Evolutionary conservation across 208 protist genomes (phyloP).

Genomic region (Acanthamoeba royreba): DNA sequence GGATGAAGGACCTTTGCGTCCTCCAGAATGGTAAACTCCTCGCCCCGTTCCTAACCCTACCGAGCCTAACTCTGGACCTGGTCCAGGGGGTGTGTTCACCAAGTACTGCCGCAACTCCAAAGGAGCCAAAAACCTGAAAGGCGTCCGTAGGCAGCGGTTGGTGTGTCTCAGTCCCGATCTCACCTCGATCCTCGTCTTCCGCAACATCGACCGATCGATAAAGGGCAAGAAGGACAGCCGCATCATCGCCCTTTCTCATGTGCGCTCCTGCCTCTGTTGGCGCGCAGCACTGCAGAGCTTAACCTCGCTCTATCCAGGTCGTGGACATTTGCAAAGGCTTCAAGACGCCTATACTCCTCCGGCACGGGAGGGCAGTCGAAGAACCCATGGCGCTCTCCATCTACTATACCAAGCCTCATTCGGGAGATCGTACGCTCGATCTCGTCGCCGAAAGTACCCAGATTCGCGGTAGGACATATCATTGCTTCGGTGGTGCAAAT

Average conservation of each 20-base stretch:
- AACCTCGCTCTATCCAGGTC: neutral
- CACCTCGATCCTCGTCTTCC: neutral
- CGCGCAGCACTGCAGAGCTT: neutral
- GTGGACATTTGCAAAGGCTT: conserved; percentile 38
- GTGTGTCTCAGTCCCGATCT: neutral
- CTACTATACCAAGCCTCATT: conserved; percentile 7
- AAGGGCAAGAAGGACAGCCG: conserved; percentile 20
- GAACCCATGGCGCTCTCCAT: neutral
- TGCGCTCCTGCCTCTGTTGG: neutral
- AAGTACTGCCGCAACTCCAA: neutral
- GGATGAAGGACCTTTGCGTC: neutral
- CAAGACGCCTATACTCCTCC: neutral
- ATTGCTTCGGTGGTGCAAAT: neutral
- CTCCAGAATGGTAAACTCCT: neutral
- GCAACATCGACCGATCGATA: neutral
- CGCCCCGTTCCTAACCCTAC: neutral
- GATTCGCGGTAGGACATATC: neutral
- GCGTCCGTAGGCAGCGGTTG: neutral
- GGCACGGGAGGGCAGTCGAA: neutral
- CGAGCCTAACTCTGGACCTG: neutral
- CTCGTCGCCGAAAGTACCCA: neutral
- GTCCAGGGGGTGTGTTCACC: neutral
- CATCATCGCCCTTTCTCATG: neutral
- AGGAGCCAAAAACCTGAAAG: neutral
- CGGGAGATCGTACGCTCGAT: neutral